Percentiles rank a stretch among this genome's conserved stretches.
phyloP scores from a whole-genome alignment of 2,329 filamentous ascomycete species.

The Aspergillus versicolor region DNA sequence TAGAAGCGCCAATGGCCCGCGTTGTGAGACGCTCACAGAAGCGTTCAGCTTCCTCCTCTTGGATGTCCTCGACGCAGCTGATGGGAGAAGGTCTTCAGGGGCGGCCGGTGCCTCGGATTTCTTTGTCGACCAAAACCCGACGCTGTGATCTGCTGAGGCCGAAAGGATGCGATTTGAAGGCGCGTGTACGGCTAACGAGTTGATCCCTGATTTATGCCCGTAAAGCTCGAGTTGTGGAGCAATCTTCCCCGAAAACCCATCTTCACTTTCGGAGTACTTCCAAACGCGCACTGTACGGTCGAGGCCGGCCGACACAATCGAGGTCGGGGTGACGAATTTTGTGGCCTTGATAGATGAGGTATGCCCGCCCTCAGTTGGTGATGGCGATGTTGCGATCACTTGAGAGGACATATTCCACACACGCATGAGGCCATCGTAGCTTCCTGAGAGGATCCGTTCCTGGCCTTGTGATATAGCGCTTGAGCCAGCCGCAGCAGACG shows the following conservation, averaged over 20 bases:
- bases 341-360: slow-evolving; percentile 76
- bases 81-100: slow-evolving; percentile 67
- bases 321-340: slow-evolving; percentile 74
- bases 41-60: slow-evolving; percentile 75
- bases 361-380: slow-evolving; percentile 68
- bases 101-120: slow-evolving; percentile 74
- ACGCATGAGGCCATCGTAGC: slow-evolving; percentile 84
- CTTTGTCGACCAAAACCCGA: slow-evolving; percentile 87
- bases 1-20: slow-evolving; percentile 75
- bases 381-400: slow-evolving; percentile 72
- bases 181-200: slow-evolving; percentile 71
- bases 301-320: slow-evolving; percentile 78
- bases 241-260: slow-evolving; percentile 61
- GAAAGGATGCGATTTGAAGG: slow-evolving; percentile 77
- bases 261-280: slow-evolving; percentile 73
- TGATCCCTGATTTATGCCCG: slow-evolving; percentile 73
- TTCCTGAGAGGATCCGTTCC: slow-evolving; percentile 81
- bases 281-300: slow-evolving; percentile 86
- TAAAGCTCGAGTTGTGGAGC: slow-evolving; percentile 78
- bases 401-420: slow-evolving; percentile 91
- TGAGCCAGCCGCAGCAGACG: slow-evolving; percentile 56
- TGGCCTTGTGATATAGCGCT: slow-evolving; percentile 53
- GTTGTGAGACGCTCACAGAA: slow-evolving; percentile 62
- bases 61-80: slow-evolving; percentile 59
- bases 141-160: slow-evolving; percentile 75